Evolutionary conservation across 805 yeast species (phyloP).

Genomic region (Lachancea kluyveri): DNA sequence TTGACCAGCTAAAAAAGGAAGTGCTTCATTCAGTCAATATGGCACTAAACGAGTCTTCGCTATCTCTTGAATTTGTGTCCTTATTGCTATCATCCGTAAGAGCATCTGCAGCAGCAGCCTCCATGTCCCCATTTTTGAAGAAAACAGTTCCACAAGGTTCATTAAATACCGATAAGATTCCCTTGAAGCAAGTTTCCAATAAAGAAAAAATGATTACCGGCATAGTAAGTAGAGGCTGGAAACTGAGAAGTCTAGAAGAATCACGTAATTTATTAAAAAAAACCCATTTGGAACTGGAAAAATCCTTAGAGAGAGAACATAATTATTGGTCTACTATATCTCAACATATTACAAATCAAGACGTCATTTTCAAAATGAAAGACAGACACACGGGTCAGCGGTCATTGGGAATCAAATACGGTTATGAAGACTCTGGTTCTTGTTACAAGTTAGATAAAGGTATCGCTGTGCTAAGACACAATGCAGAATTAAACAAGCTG

Average conservation of each 20-base stretch:
- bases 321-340: constrained; percentile 46
- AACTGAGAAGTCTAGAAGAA: constrained; percentile 57
- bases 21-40: constrained; percentile 46
- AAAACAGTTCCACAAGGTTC: constrained; percentile 74
- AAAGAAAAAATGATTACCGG: constrained; percentile 24
- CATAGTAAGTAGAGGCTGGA: constrained; percentile 63
- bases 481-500: constrained; percentile 34
- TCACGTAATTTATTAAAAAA: constrained; percentile 45
- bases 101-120: constrained; percentile 80
- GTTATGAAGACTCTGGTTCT: constrained; percentile 89
- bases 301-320: constrained; percentile 55
- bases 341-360: constrained; percentile 17
- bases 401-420: constrained; percentile 76
- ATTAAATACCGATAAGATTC: constrained; percentile 41
- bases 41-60: constrained; percentile 84
- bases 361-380: constrained; percentile 53
- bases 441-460: constrained; percentile 63
- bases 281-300: constrained; percentile 45
- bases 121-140: constrained; percentile 80
- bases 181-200: constrained; percentile 13
- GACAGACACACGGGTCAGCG: constrained; percentile 47
- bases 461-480: constrained; percentile 59
- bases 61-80: constrained; percentile 83
- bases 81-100: constrained; percentile 70
- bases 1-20: constrained; percentile 46